Base-by-base conservation (phyloP, 306 rosid genomes). In the Quercus suber region DNA sequence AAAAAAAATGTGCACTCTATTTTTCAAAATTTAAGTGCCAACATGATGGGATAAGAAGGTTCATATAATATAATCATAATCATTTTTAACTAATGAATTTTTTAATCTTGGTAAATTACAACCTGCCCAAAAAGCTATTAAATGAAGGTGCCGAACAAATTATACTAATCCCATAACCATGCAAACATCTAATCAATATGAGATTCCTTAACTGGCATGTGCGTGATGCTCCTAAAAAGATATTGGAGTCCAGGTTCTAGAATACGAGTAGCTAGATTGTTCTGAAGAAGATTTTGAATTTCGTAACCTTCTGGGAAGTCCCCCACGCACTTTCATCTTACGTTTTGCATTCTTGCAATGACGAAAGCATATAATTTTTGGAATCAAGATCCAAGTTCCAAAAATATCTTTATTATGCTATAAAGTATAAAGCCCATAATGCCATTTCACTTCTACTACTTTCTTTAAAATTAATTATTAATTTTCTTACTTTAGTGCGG, bases 311-410 rank as follows among this genome's bases (percentile, higher is more conserved):
- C 23, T 23, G 53, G 53, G 53, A 49, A 49, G 53, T 49, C 53
- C 65, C 23, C 70, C 70, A 64, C 30, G 70, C 70, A 64, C 70
- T 15, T 37, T 63, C 43, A 64, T 17, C 41, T 64, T 64, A 61
- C 76, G 80, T 13, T 55, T 79, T 73, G 35, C 49, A 73, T 81
- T 52, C 59, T 74, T 83, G 27, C 76, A 33, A 76, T 81, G 91
- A 75, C 80, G 82, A 56, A 20, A 76, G 76, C 49, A 80, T 69
- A 69, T 69, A 73, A 88, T 88, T 83, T 81, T 85, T 77, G 84
- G 37, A 76, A 79, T 37, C 91, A 83, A 88, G 87, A 86, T 83
- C 52, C 91, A 83, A 88, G 89, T 88, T 83, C 91, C 91, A 88
- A 88, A 85, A 83, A 81, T 69, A 79, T 67, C 67, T 80, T 83